Conservation (phyloP, 192 early-diverging fungal genomes). For the Backusella mclennaniae region DNA sequence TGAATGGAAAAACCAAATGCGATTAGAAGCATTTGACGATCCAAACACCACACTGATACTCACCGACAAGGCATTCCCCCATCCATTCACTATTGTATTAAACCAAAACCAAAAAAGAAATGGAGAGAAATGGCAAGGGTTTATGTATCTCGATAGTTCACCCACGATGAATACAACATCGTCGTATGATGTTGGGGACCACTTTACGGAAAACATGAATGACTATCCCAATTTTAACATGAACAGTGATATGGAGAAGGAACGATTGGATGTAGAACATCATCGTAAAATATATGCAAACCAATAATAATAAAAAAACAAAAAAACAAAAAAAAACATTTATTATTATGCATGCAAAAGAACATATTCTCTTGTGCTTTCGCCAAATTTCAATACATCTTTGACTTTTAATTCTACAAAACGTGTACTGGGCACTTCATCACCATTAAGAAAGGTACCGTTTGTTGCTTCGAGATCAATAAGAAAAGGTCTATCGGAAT, state of each 20-base stretch:
- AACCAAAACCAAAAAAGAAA: not conserved
- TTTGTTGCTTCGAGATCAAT: conserved; percentile 94
- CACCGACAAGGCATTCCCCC: conserved; percentile 4
- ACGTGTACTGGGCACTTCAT: conserved; percentile 66
- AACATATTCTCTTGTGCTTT: conserved; percentile 90
- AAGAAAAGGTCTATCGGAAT: conserved; percentile 71
- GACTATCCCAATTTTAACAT: not conserved
- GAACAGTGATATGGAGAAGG: not conserved
- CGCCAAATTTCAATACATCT: conserved; percentile 90
- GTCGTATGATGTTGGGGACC: not conserved
- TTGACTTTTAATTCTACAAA: conserved; percentile 82
- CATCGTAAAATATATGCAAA: not conserved
- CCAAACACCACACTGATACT: not conserved
- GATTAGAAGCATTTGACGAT: conserved; percentile 18
- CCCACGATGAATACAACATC: not conserved
- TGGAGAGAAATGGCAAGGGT: conserved; percentile 1
- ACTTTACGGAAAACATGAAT: not conserved
- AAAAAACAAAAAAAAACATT: too few relatives aligned
- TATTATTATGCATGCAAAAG: conserved; percentile 52
- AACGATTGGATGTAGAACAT: not conserved
- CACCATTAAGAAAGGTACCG: conserved; percentile 86
- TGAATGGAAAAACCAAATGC: conserved; percentile 20
- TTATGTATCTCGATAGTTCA: conserved; percentile 14
- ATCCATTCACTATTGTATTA: not conserved
- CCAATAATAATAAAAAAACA: not conserved